phyloP scores from a whole-genome alignment of 495 filamentous ascomycete genomes.

The Hypomontagnella monticulosa region DNA sequence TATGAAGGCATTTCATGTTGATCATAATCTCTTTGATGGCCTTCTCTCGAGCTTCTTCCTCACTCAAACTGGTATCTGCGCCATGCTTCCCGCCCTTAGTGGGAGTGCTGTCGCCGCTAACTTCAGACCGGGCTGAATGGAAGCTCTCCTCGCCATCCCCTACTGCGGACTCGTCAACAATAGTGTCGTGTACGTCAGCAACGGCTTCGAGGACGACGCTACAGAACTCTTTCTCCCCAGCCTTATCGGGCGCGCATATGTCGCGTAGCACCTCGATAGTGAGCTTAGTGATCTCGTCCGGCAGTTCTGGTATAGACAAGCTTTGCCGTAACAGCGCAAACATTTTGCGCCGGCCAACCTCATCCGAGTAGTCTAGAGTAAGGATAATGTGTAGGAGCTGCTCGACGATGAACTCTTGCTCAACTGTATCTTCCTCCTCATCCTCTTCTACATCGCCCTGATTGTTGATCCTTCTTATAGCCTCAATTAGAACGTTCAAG shows the following conservation, averaged over 20 bases:
- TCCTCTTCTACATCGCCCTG: constrained; percentile 65
- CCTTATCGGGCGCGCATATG: constrained; percentile 78
- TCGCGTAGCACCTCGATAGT: constrained; percentile 82
- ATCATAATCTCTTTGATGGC: constrained; percentile 89
- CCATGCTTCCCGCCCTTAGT: constrained; percentile 58
- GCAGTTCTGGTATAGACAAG: constrained; percentile 84
- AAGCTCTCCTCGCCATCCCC: constrained; percentile 84
- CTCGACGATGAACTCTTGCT: constrained; percentile 93
- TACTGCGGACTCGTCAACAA: constrained; percentile 65
- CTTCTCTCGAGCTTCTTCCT: constrained; percentile 81
- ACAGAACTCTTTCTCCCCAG: constrained; percentile 92
- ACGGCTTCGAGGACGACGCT: constrained; percentile 91
- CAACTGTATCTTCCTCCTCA: constrained; percentile 81
- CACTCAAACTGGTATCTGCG: constrained; percentile 64
- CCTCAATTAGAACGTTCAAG: constrained; percentile 76
- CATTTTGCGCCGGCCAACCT: constrained; percentile 94
- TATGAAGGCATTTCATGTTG: constrained; percentile 98
- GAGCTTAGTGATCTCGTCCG: constrained; percentile 91
- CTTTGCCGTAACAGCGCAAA: constrained; percentile 86
- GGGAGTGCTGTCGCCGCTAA: constrained; percentile 70
- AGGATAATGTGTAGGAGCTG: constrained; percentile 92
- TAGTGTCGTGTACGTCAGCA: constrained; percentile 93
- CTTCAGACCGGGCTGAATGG: constrained; percentile 86
- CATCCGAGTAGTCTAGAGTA: constrained; percentile 93
- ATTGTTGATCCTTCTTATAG: constrained; percentile 64